A percentile compares a stretch with the other conserved stretches of the same genome.
These are phyloP conservation scores for Malassezia dermatis DNA, from an alignment of 1,284 basidiomycete genomes.

Conservation along the genomic window DNA sequence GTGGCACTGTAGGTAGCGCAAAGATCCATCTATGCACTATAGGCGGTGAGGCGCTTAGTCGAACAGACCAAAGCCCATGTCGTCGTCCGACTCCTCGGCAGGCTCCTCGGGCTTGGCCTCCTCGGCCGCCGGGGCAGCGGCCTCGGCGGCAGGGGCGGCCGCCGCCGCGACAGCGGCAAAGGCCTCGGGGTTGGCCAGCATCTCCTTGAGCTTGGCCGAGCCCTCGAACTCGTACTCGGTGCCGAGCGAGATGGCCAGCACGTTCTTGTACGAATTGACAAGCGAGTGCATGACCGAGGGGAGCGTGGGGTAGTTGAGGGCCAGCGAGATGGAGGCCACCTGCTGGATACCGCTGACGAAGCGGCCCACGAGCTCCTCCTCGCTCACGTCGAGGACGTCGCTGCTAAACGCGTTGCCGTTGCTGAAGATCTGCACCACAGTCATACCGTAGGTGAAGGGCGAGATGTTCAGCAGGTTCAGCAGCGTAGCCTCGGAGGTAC, in stretches of 20 bases:
- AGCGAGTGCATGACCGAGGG: slow-evolving; percentile 86
- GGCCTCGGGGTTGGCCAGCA: slow-evolving; percentile 90
- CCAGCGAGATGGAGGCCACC: slow-evolving; percentile 87
- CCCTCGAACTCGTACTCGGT: slow-evolving; percentile 95
- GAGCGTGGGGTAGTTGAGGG: slow-evolving; percentile 88
- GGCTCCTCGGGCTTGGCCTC: slow-evolving; percentile 56
- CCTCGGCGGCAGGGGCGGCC: slow-evolving; percentile 54
- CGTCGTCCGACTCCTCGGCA: slow-evolving; percentile 57
- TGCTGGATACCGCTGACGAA: slow-evolving; percentile 90
- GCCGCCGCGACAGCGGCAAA: slow-evolving; percentile 70
- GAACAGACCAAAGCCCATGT: slow-evolving; percentile 60
- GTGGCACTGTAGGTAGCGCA: neutral
- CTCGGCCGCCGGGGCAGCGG: slow-evolving; percentile 53
- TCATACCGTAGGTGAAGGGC: slow-evolving; percentile 94
- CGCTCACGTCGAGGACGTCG: slow-evolving; percentile 81
- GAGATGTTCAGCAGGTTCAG: slow-evolving; percentile 91
- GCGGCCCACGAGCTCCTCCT: slow-evolving; percentile 75
- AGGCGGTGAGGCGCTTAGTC: slow-evolving; percentile 55
- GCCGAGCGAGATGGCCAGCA: slow-evolving; percentile 70
- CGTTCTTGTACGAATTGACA: slow-evolving; percentile 98
- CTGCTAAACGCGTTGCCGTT: slow-evolving; percentile 58
- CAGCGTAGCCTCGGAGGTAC: slow-evolving; percentile 89
- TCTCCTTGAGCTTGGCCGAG: slow-evolving; percentile 90
- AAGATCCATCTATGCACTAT: neutral
- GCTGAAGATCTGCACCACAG: slow-evolving; percentile 56